Percentiles rank a stretch among this genome's conserved stretches.
These are phyloP conservation scores for Microthlaspi erraticum DNA, from an alignment of 345 rosid species.

Conservation along the genomic window DNA sequence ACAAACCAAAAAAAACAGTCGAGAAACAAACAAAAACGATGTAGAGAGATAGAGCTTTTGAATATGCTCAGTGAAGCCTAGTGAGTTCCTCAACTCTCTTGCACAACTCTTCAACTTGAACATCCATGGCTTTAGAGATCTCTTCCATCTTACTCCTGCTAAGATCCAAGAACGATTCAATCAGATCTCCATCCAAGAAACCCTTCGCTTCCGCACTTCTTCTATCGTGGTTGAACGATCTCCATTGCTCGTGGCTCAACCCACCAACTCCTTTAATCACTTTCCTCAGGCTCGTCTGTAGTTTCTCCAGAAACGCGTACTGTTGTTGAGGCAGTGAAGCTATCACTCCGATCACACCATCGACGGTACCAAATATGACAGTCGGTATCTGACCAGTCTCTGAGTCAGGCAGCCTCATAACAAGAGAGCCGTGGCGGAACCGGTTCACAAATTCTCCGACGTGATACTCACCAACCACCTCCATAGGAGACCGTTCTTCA, in stretches of 20 bases:
- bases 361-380: constrained; percentile 80
- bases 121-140: constrained; percentile 64
- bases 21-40: background rate
- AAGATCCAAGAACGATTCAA: constrained; percentile 83
- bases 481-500: constrained; percentile 82
- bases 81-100: constrained; percentile 90
- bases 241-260: constrained; percentile 90
- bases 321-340: constrained; percentile 89
- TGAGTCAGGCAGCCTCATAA: constrained; percentile 89
- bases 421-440: constrained; percentile 94
- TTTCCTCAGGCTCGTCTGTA: constrained; percentile 75
- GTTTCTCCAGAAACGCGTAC: constrained; percentile 75
- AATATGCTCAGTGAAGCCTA: constrained; percentile 68
- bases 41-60: background rate
- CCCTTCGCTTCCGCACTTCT: constrained; percentile 76
- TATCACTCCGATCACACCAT: constrained; percentile 89
- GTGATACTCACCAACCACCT: constrained; percentile 93
- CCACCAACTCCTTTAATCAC: constrained; percentile 98
- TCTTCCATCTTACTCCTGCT: constrained; percentile 79
- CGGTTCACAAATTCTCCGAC: constrained; percentile 89
- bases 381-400: constrained; percentile 91
- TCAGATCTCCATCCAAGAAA: constrained; percentile 86
- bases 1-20: background rate
- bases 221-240: constrained; percentile 89
- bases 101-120: constrained; percentile 82